A percentile compares a stretch with the other conserved stretches of the same genome.
Conservation (phyloP, 2,329 filamentous ascomycete genomes). For the Pyrenochaeta sp. region DNA sequence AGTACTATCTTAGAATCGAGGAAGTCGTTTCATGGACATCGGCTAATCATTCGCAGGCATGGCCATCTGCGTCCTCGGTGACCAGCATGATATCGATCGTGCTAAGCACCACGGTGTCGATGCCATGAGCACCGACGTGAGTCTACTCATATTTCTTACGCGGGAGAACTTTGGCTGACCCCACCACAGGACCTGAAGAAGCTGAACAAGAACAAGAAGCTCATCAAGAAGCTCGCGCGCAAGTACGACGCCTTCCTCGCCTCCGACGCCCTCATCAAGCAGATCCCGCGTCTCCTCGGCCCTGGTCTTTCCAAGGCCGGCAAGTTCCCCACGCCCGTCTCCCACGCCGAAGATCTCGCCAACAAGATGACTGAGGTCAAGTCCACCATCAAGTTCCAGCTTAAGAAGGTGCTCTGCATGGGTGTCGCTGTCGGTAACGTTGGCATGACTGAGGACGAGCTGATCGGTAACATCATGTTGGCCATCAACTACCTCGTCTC, state of each 20-base stretch:
- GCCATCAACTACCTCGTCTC: slow-evolving; percentile 99
- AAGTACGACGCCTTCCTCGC: slow-evolving; percentile 99
- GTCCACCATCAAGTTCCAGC: slow-evolving; percentile 99
- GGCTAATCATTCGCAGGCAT: slow-evolving; percentile 30
- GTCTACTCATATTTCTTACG: not conserved
- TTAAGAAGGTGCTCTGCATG: slow-evolving; percentile 99
- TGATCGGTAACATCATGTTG: slow-evolving; percentile 99
- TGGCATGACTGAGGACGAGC: slow-evolving; percentile 94
- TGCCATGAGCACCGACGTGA: slow-evolving; percentile 87
- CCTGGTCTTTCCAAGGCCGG: slow-evolving; percentile 73
- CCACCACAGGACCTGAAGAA: slow-evolving; percentile 84
- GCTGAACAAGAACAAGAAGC: slow-evolving; percentile 99
- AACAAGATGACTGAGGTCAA: slow-evolving; percentile 99
- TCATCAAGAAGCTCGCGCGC: slow-evolving; percentile 99
- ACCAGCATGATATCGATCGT: slow-evolving; percentile 99
- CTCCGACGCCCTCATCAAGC: slow-evolving; percentile 98
- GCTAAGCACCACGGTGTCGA: slow-evolving; percentile 99
- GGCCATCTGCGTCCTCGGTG: slow-evolving; percentile 74
- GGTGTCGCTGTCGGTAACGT: slow-evolving; percentile 99
- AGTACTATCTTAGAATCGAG: slow-evolving; percentile 6
- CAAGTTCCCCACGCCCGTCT: slow-evolving; percentile 99
- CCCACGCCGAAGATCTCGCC: slow-evolving; percentile 91
- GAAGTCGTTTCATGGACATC: not conserved
- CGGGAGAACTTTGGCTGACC: slow-evolving; percentile 11
- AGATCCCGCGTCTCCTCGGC: slow-evolving; percentile 99